Base-by-base conservation (phyloP, 2,329 filamentous ascomycete species). In the Talaromyces sp. region DNA sequence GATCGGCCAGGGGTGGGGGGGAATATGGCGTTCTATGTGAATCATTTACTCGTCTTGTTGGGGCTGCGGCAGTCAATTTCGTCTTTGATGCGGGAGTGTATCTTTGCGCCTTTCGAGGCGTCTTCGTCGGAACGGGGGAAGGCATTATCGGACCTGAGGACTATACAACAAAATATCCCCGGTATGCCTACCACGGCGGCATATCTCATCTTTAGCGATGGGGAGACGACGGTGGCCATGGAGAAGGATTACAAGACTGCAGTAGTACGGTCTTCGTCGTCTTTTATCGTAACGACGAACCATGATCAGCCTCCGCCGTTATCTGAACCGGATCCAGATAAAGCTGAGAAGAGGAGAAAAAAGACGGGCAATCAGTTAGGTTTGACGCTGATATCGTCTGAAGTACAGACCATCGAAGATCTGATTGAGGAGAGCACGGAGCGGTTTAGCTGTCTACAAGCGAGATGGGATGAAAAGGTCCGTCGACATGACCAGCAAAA, bases 271-370 rank as follows among this genome's bases (percentile, higher is more conserved):
- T 75, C 74, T 1, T 81, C 80, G 2, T 70, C 71, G 1, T 74
- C 79, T 1, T 87, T 88, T 68, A 80, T 87, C 40, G 77, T 81
- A 2, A 78, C 80, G 11, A 86, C 84, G 1, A 88, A 88, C 68
- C 82, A 84, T 69, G 84, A 87, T 63, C 68, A 18, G 9, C 61
- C 42, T 31, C 67, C 60, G 18, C 57, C 70, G 5, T 46, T 11
- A 16, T 46, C 21, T 1, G 21, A 25, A 21, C 8, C 40, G 9
- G 40, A 44, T 44, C 8, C 6, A 4, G 7, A 21, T 12, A 4
- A n/a, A 44, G 12, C 3, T 39, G 37, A 28, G 63, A 67, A 58
- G 40, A 6, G 67, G 40, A 6, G 67, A 50, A 58, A 66, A 57
- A 66, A 63, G 63, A 44, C 62, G 60, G 54, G 67, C 55, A 62